These are phyloP conservation scores for Berberis vulgaris DNA, from an alignment of 164 flowering plant genomes.

Conservation along the genomic window DNA sequence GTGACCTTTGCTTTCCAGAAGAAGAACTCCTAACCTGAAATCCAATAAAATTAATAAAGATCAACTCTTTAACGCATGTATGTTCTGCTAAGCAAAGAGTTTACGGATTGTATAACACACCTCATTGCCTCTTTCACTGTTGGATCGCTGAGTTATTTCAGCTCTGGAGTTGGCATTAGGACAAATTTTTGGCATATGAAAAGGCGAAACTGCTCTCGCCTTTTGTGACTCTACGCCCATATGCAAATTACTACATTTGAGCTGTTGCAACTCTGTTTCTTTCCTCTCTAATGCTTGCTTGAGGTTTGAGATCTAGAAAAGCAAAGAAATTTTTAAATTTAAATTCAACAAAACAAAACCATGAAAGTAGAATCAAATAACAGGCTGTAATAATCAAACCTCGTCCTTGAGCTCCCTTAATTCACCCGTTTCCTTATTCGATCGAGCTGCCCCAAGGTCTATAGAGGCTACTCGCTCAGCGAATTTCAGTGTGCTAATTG, in stretches of 20 bases:
- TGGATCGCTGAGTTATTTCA: constrained; percentile 30
- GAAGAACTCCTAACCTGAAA: constrained; percentile 67
- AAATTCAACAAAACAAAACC: no score
- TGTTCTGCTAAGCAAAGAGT: background rate
- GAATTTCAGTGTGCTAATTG: constrained; percentile 86
- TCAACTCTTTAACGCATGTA: no score
- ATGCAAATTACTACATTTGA: constrained; percentile 28
- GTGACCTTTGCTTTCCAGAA: constrained; percentile 64
- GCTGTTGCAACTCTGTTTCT: constrained; percentile 62
- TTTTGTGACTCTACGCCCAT: constrained; percentile 27
- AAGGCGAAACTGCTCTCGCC: constrained; percentile 51
- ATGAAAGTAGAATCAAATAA: background rate
- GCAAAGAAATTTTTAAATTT: background rate
- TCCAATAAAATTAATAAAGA: no score
- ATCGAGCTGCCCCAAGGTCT: constrained; percentile 83
- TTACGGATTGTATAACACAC: constrained; percentile 9
- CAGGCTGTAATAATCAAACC: constrained; percentile 26
- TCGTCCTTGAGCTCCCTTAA: constrained; percentile 70
- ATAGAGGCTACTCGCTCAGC: constrained; percentile 85
- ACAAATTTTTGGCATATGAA: constrained; percentile 35
- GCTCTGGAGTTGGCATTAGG: constrained; percentile 27
- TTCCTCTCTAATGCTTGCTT: constrained; percentile 55
- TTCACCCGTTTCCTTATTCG: constrained; percentile 78
- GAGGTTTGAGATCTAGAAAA: constrained; percentile 50
- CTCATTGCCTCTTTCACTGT: constrained; percentile 46